A percentile compares a stretch with the other conserved stretches of the same genome.
These are phyloP conservation scores for Cladosporium velox DNA, from an alignment of 2,329 filamentous ascomycete genomes.

Conservation along the genomic window DNA sequence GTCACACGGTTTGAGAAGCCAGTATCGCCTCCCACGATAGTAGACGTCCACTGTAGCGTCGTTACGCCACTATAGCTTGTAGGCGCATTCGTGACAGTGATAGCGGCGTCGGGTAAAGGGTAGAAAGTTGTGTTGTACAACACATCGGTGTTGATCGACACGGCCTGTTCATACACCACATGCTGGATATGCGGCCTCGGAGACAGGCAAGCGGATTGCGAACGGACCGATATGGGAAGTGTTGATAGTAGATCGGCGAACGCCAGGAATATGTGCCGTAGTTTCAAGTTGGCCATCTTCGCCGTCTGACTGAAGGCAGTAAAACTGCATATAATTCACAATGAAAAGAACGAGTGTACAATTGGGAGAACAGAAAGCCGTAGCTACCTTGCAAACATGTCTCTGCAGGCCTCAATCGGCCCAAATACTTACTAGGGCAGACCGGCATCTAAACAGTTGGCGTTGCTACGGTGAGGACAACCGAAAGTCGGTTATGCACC, in stretches of 20 bases:
- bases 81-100: conserved; percentile 36
- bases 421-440: neutral
- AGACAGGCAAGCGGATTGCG: conserved; percentile 8
- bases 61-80: conserved; percentile 33
- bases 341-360: neutral
- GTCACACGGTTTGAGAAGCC: neutral
- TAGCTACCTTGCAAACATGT: neutral
- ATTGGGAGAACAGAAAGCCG: neutral
- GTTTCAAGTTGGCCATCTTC: neutral
- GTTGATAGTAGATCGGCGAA: neutral
- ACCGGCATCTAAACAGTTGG: conserved; percentile 6
- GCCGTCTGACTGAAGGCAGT: neutral
- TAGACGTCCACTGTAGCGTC: conserved; percentile 32
- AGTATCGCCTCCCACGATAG: neutral
- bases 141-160: conserved; percentile 34
- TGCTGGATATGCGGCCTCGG: neutral
- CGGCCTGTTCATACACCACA: conserved; percentile 31
- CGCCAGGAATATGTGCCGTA: neutral
- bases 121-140: conserved; percentile 35
- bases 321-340: neutral
- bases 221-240: neutral
- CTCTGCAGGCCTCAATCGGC: neutral
- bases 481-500: neutral
- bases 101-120: conserved; percentile 27
- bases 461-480: conserved; percentile 13